Evolutionary conservation across 148 eudicot genomes (phyloP), one percentile per base, ranked within the genome.

Genomic region (Chenopodium formosanum): DNA sequence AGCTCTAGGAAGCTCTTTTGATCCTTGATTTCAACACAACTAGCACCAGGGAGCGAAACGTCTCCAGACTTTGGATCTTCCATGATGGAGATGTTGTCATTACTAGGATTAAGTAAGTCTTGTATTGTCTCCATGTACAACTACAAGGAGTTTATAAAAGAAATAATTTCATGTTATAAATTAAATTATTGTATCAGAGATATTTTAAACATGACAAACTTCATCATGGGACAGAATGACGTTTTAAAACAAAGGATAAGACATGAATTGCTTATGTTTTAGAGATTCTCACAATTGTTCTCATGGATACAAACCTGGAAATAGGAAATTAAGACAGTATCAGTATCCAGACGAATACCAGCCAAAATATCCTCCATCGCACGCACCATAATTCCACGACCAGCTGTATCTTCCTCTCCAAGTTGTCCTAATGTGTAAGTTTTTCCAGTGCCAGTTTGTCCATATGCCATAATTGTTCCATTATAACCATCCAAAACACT

Each of bases 391-490:
- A 94, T 94, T 81, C 98, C 98, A 75, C 98, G 93, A 83, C 90
- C 94, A 70, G 98, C 87, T 7, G 92, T 89, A 75, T 94, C 98
- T 82, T 91, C 93, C 79, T 94, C 97, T 37, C 98, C 98, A 58
- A 94, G 93, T 81, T 86, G 88, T 78, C 98, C 98, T 74, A 94
- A 87, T 48, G 98, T 92, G 84, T 90, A 94, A 74, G 98, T 92
- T 88, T 94, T 94, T 19, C 98, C 98, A 6, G 98, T 94, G 69
- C 98, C 98, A 80, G 98, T 94, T 88, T 94, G 98, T 69, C 98
- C 98, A 85, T 92, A 92, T 31, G 98, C 97, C 98, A 94, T 94
- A 64, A 94, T 89, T 66, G 98, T 94, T 77, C 98, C 98, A 81
- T 94, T 94, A 86, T 92, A 94, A 79, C 98, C 98, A 70, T 91